Evolutionary conservation across 306 rosid genomes (phyloP).

Genomic region (Vigna nakashimae): DNA sequence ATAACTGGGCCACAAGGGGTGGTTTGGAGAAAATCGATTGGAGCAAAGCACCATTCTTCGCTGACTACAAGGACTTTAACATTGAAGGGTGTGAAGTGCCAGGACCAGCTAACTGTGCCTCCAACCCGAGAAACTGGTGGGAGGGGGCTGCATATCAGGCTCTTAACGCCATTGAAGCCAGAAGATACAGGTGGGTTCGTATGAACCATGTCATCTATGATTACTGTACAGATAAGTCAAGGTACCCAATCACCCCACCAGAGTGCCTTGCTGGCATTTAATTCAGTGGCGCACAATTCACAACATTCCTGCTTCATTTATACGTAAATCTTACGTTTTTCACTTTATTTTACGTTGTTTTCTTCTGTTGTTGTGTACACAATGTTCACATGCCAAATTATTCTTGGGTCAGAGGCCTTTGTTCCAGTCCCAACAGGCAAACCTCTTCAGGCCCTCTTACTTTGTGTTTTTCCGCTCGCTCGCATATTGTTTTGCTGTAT

Average conservation of each 20-base stretch:
- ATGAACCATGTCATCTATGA: conserved; percentile 84
- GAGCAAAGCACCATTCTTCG: conserved; percentile 84
- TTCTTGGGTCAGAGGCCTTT: conserved; percentile 18
- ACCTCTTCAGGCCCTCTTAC: conserved; percentile 23
- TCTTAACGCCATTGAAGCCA: conserved; percentile 61
- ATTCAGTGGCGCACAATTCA: conserved; percentile 33
- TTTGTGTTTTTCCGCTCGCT: conserved; percentile 3
- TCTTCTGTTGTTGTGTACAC: neutral
- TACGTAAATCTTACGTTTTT: neutral
- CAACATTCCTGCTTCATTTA: neutral
- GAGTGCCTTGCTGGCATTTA: conserved; percentile 76
- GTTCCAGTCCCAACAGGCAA: conserved; percentile 16
- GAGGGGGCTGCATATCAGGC: conserved; percentile 67
- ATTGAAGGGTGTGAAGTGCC: conserved; percentile 88
- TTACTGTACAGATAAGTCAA: conserved; percentile 80
- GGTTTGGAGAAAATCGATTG: conserved; percentile 96
- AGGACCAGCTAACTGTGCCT: conserved; percentile 67
- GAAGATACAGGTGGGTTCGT: conserved; percentile 89
- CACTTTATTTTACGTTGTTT: neutral
- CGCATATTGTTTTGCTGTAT: conserved; percentile 10
- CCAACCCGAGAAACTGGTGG: conserved; percentile 85
- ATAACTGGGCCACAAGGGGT: conserved; percentile 96
- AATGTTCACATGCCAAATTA: conserved; percentile 8
- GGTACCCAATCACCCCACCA: conserved; percentile 68
- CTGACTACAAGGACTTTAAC: conserved; percentile 88